A percentile compares a stretch with the other conserved stretches of the same genome.
Conservation (phyloP, 768 basidiomycete species). For the Leucocoprinus sp. region DNA sequence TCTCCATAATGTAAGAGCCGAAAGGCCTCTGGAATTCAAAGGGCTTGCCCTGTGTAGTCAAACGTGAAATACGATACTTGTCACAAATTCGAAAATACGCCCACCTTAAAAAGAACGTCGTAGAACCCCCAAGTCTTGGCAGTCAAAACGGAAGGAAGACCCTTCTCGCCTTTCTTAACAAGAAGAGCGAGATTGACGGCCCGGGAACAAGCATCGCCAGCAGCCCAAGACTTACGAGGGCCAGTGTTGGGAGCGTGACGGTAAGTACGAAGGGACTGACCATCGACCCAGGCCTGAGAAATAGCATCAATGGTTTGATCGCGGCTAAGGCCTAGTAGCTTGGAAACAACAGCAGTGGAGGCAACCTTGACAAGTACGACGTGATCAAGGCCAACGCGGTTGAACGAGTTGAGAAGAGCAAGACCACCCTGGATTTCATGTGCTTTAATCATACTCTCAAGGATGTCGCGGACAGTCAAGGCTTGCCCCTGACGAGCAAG, state of each 20-base stretch:
- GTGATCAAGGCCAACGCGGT: conserved; percentile 89
- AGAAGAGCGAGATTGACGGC: conserved; percentile 88
- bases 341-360: conserved; percentile 91
- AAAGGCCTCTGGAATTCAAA: conserved; percentile 90
- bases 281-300: conserved; percentile 92
- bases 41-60: conserved; percentile 56
- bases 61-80: neutral
- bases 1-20: conserved; percentile 89
- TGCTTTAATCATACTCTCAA: conserved; percentile 92
- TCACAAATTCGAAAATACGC: neutral
- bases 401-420: conserved; percentile 90
- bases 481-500: conserved; percentile 74
- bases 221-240: conserved; percentile 91
- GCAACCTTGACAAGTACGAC: conserved; percentile 95
- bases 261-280: conserved; percentile 88
- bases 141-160: conserved; percentile 82
- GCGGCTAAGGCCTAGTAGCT: conserved; percentile 75
- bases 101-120: conserved; percentile 86
- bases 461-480: conserved; percentile 73
- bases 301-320: conserved; percentile 87
- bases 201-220: conserved; percentile 88
- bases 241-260: conserved; percentile 96
- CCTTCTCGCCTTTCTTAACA: conserved; percentile 88
- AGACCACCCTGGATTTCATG: conserved; percentile 92
- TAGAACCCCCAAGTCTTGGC: conserved; percentile 98